Conservation (phyloP, 371 early-diverging fungal genomes). For the Apophysomyces ossiformis region DNA sequence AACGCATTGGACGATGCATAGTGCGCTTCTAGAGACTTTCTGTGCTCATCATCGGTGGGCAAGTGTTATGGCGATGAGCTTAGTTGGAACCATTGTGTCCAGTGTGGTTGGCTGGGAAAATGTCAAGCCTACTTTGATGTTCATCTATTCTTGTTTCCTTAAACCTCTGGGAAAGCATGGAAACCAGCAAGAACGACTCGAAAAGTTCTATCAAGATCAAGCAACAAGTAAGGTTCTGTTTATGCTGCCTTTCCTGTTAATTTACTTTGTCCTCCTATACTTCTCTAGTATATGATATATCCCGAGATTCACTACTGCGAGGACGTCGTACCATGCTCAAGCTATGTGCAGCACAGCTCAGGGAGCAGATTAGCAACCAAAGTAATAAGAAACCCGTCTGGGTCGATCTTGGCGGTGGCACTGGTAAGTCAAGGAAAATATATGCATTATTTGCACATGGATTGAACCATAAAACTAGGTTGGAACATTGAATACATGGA, state of each 20-base stretch:
- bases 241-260: background rate
- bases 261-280: background rate
- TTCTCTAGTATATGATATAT: constrained; percentile 62
- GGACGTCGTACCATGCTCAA: constrained; percentile 83
- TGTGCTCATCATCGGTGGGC: constrained; percentile 33
- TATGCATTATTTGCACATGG: background rate
- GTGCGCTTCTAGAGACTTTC: constrained; percentile 25
- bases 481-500: constrained; percentile 90
- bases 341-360: constrained; percentile 79
- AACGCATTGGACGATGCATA: constrained; percentile 24
- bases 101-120: constrained; percentile 40
- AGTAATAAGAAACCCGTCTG: constrained; percentile 57
- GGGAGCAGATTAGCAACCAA: constrained; percentile 44
- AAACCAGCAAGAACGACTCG: constrained; percentile 65
- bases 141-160: constrained; percentile 78
- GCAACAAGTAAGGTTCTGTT: constrained; percentile 58
- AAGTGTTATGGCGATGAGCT: constrained; percentile 22
- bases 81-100: constrained; percentile 27
- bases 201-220: constrained; percentile 79
- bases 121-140: constrained; percentile 52
- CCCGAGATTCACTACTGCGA: constrained; percentile 68
- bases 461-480: constrained; percentile 34
- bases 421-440: constrained; percentile 52
- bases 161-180: constrained; percentile 71
- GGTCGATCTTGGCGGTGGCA: constrained; percentile 89